Evolutionary conservation across 768 basidiomycete genomes (phyloP), one percentile per base, ranked within the genome.

Genomic region (Leccinum uliginosum): DNA sequence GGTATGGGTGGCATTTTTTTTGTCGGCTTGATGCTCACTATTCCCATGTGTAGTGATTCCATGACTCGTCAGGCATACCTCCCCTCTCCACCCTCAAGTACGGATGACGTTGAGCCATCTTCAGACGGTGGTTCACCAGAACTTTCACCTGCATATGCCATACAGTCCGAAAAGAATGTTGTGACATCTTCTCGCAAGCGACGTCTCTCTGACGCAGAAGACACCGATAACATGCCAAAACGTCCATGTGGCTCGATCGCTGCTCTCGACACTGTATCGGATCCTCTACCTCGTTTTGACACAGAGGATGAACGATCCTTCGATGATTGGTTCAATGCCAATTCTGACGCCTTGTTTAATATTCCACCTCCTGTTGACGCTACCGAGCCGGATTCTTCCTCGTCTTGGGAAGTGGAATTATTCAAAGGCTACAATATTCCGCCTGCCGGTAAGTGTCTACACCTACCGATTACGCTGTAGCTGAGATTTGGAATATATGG

Each of bases 321-420:
- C 15, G 73, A 76, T 19, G 64, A 71, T 30, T 78, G 76, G 78
- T 74, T 74, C 43, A 59, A 68, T 21, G 54, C 65, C 4, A 59
- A 64, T 51, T 67, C 68, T 53, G 57, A 58, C 8, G 6, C 53
- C 7, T 44, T 69, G 12, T 73, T 75, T 24, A 58, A 69, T 3
- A 57, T 70, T 5, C 72, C 72, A 0, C 62, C 60, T 27, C 61
- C 62, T 0, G 69, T 70, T 14, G 59, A 66, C 8, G 59, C 64
- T 2, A 58, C 60, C 1, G 56, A 67, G 10, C 64, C 70, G 6
- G 70, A 75, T 23, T 53, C 63, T 17, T 63, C 67, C 0, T 11
- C 62, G 1, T 60, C 59, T 0, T 59, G 73, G 55, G 70, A 77
- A 26, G 69, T 78, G 12, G 66, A 75, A 21, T 9, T 78, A 43